Evolutionary conservation across 371 early-diverging fungal species (phyloP).

Genomic region (Actinomortierella ambigua): DNA sequence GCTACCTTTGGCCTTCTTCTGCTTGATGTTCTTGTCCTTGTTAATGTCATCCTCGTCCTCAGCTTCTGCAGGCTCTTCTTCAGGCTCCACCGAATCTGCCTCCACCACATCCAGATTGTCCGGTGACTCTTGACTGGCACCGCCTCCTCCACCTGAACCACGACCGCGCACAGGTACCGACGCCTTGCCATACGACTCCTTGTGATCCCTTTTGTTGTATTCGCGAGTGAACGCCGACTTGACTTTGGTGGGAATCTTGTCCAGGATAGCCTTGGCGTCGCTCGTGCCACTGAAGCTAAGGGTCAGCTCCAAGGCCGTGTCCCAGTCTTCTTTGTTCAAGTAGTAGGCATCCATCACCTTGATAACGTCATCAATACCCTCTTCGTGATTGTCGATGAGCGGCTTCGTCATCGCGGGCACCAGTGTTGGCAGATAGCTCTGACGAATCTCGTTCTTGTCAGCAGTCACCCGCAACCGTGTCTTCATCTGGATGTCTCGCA

Average conservation of each 20-base stretch:
- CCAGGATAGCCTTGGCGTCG: constrained; percentile 53
- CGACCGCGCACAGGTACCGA: constrained; percentile 47
- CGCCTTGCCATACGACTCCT: constrained; percentile 64
- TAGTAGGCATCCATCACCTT: constrained; percentile 89
- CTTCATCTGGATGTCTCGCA: constrained; percentile 85
- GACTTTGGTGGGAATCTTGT: constrained; percentile 66
- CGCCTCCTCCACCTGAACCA: constrained; percentile 44
- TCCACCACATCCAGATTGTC: constrained; percentile 56
- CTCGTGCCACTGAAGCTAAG: constrained; percentile 45
- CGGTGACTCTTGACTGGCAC: constrained; percentile 70
- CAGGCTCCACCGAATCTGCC: constrained; percentile 63
- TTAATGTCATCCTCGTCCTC: constrained; percentile 53
- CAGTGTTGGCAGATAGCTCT: constrained; percentile 82
- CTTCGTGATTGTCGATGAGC: constrained; percentile 59
- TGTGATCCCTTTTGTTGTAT: constrained; percentile 80
- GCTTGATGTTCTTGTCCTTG: constrained; percentile 56
- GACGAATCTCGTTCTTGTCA: constrained; percentile 85
- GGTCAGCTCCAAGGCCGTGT: constrained; percentile 81
- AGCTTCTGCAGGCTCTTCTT: constrained; percentile 53
- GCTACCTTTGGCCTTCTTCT: constrained; percentile 29
- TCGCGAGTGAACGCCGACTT: constrained; percentile 87
- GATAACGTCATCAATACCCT: constrained; percentile 76
- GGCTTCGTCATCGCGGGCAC: constrained; percentile 69
- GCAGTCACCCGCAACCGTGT: constrained; percentile 82
- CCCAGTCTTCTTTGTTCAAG: constrained; percentile 88